Evolutionary conservation across 345 rosid genomes (phyloP), one percentile per base, ranked within the genome.

Genomic region (Litchi chinensis): DNA sequence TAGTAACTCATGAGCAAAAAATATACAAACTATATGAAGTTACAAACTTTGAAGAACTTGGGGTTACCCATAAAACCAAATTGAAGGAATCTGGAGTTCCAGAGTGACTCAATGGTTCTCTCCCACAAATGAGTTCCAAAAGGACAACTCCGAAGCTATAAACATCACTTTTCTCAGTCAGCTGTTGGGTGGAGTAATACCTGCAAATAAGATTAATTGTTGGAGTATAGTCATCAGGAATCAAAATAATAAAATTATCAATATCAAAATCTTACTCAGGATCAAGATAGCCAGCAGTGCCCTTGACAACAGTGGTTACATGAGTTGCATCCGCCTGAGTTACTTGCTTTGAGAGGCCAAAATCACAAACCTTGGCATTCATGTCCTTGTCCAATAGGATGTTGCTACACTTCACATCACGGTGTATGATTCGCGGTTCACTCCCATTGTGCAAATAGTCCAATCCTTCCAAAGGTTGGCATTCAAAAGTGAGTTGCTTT

Each of bases 31-130:
- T 9, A 46, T 46, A 46, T 46, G 12, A 46, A 46, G 50, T 46
- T 7, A 46, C 50, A 46, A 46, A 46, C 50, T 46, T 46, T 15
- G 21, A 13, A 44, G 22, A 54, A 67, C n/a, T 22, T n/a, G 22
- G 68, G 46, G 22, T 81, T 85, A 95, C 98, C 98, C 98, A 92
- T 87, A 92, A 82, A 40, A 95, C 97, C 86, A 95, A 83, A 84
- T 95, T 95, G 91, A 95, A 95, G 77, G 98, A 92, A 81, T 95
- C 97, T 62, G 97, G 98, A 77, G 89, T 83, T 79, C 98, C 98
- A 0, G 86, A 83, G 69, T 89, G 98, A 62, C 82, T 92, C 79
- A 95, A 81, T 1, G 98, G 98, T 54, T 95, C 98, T 82, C 98
- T 80, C 72, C 98, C 98, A 71, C 98, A 95, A 74, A 95, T 93